Base-by-base conservation (phyloP, 768 basidiomycete species). In the Trichaptum fuscoviolaceum region DNA sequence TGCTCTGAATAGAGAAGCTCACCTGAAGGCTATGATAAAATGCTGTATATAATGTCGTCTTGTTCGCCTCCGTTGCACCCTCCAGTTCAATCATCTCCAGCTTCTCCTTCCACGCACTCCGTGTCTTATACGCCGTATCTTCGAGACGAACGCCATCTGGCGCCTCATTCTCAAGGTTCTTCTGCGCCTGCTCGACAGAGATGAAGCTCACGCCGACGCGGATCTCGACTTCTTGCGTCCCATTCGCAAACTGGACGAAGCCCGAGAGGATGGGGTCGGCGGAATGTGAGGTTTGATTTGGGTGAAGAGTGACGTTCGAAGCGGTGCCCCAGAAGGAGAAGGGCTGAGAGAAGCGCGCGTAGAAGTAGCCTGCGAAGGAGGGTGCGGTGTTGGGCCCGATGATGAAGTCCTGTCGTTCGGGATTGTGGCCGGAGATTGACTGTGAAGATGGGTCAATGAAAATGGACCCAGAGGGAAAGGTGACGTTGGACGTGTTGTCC, bases 131-230 rank as follows among this genome's bases (percentile, higher is more conserved):
- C 1, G 82, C 85, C 0, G 88, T 89, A 34, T 80, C 73, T 64
- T 88, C 86, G 4, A 90, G 75, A 0, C 80, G 73, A 24, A 76
- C 75, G 1, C 76, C 79, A 65, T 84, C 79, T 0, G 81, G 80
- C 58, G 83, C 79, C 68, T 86, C 85, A 1, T 71, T 76, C 27
- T 84, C 82, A 64, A 87, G 69, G 68, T 86, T 86, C 66, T 72
- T 70, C 42, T 83, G 75, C 0, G 89, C 89, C 67, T 91, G 90
- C 2, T 87, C 86, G 7, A 86, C 77, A 0, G 88, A 90, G 66
- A 92, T 89, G 73, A 91, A 91, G 4, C 90, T 91, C 3, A 89
- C 87, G 2, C 88, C 89, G 1, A 92, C 78, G 12, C 87, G 79
- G 8, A 89, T 83, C 7, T 84, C 80, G 57, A 90, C 78, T 7